These are phyloP conservation scores for Edhazardia aedis DNA, from an alignment of 371 early-diverging fungal genomes.

Conservation along the genomic window DNA sequence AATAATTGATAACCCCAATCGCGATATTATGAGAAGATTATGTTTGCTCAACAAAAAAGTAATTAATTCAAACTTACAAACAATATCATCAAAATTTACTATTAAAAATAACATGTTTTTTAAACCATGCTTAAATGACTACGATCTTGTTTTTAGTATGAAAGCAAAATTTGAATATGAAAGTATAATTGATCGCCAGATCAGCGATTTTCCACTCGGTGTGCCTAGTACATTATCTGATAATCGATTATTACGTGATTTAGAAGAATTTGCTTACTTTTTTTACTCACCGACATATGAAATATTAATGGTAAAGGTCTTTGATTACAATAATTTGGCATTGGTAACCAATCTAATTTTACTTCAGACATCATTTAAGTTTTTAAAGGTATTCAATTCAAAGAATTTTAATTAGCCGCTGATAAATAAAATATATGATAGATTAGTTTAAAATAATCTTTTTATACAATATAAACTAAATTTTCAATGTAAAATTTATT, in stretches of 20 bases:
- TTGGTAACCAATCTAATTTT: no score
- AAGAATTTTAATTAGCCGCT: no score
- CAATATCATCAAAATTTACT: not conserved
- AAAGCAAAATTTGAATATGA: slow-evolving; percentile 5
- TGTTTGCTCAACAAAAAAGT: not conserved
- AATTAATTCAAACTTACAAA: not conserved
- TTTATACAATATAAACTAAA: no score
- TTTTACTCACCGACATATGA: slow-evolving; percentile 7
- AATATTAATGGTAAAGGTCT: slow-evolving; percentile 23
- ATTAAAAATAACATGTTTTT: slow-evolving; percentile 1
- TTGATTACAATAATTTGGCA: no score
- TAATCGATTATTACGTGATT: not conserved
- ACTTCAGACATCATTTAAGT: no score
- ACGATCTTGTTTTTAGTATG: slow-evolving; percentile 23
- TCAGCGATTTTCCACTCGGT: slow-evolving; percentile 5
- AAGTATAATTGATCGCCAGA: not conserved
- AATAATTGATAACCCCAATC: not conserved
- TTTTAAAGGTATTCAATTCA: no score
- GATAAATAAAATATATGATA: no score
- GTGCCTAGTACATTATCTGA: not conserved
- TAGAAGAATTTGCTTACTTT: slow-evolving; percentile 6
- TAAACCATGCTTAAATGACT: slow-evolving; percentile 3
- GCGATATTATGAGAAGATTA: not conserved
- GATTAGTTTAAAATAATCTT: no score
- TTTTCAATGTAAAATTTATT: no score